phyloP scores from a whole-genome alignment of 1,284 basidiomycete species.

The Ceratobasidium sp. region DNA sequence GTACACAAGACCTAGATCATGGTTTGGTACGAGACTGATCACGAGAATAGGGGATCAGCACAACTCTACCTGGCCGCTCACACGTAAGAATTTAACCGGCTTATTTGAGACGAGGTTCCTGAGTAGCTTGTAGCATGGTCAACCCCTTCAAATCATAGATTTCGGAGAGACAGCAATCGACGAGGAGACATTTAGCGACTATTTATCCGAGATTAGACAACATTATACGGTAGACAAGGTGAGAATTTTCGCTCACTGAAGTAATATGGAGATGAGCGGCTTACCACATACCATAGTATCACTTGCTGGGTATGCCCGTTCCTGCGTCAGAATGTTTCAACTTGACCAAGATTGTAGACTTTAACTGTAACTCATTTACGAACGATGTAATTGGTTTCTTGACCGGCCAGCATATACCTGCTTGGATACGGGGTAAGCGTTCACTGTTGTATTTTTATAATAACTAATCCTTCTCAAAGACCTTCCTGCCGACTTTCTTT shows the following conservation, averaged over 20 bases:
- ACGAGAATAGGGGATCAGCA: slow-evolving; percentile 69
- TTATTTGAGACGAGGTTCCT: slow-evolving; percentile 31
- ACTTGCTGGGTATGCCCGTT: slow-evolving; percentile 76
- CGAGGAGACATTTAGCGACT: slow-evolving; percentile 85
- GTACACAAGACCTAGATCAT: neutral
- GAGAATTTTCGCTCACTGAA: slow-evolving; percentile 50
- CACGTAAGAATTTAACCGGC: slow-evolving; percentile 65
- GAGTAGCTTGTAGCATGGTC: slow-evolving; percentile 72
- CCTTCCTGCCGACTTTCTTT: slow-evolving; percentile 88
- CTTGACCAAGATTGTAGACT: slow-evolving; percentile 64
- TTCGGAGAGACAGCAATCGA: slow-evolving; percentile 88
- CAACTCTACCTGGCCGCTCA: slow-evolving; percentile 76
- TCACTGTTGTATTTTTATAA: neutral
- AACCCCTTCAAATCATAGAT: slow-evolving; percentile 79
- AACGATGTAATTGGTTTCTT: slow-evolving; percentile 88
- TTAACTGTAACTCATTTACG: slow-evolving; percentile 93
- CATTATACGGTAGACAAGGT: slow-evolving; percentile 90
- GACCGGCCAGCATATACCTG: slow-evolving; percentile 81
- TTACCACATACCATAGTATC: slow-evolving; percentile 69
- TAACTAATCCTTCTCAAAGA: slow-evolving; percentile 64
- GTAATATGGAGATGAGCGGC: neutral
- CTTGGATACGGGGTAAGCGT: slow-evolving; percentile 77
- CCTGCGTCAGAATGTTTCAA: neutral
- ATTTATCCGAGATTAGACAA: slow-evolving; percentile 77
- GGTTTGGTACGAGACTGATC: neutral